Percentiles rank a stretch among this genome's conserved stretches.
phyloP scores from a whole-genome alignment of 805 yeast genomes.

The Phaffomyces thermotolerans region DNA sequence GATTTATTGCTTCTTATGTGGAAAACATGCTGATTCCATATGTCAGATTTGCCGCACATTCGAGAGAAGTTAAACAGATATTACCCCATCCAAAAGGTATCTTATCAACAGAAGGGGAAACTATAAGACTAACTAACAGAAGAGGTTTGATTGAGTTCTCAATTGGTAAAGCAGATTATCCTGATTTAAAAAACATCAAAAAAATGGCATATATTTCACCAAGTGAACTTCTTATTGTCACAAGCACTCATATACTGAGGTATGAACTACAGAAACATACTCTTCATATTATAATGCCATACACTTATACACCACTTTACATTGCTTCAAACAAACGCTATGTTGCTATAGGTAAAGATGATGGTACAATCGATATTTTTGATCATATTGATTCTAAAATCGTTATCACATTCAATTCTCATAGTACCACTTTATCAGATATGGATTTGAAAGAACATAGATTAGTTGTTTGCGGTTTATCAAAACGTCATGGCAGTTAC shows the following conservation, averaged over 20 bases:
- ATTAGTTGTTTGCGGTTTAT: conserved; percentile 75
- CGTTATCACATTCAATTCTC: conserved; percentile 50
- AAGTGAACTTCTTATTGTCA: conserved; percentile 39
- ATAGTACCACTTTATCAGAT: conserved; percentile 54
- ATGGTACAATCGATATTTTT: conserved; percentile 57
- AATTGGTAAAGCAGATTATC: conserved; percentile 23
- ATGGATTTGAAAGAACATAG: conserved; percentile 59
- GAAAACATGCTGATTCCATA: conserved; percentile 48
- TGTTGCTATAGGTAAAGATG: conserved; percentile 48
- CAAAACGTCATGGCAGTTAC: conserved; percentile 51
- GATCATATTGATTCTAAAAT: conserved; percentile 46
- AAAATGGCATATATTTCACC: conserved; percentile 27
- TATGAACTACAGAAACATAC: conserved; percentile 36
- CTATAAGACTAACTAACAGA: conserved; percentile 46
- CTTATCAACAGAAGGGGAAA: conserved; percentile 44
- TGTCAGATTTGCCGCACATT: conserved; percentile 49
- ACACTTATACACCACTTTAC: conserved; percentile 37
- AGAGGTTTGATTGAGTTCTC: conserved; percentile 44
- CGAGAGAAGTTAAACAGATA: conserved; percentile 42
- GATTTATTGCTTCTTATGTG: conserved; percentile 33
- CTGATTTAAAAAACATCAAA: conserved; percentile 28
- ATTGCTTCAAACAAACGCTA: conserved; percentile 46
- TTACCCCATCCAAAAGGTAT: conserved; percentile 52
- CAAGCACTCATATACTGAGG: conserved; percentile 32
- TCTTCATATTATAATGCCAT: conserved; percentile 31